These are phyloP conservation scores for Debaryomycetaceae sp. DNA, from an alignment of 1,139 yeast species.

Conservation along the genomic window DNA sequence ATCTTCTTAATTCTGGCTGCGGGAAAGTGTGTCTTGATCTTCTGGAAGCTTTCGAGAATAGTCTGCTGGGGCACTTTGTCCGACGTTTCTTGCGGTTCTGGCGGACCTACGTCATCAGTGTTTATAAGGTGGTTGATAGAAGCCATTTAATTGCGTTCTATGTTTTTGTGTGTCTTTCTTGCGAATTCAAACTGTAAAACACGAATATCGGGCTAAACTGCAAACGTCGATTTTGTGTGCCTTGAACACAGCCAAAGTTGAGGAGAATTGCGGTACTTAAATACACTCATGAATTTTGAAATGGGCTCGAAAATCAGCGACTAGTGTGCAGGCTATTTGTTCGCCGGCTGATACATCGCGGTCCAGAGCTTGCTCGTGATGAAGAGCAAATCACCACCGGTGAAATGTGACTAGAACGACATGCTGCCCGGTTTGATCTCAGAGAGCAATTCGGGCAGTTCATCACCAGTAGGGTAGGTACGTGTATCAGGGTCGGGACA, in stretches of 20 bases:
- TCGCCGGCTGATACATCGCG: no score
- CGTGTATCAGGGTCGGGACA: no score
- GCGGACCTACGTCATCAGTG: slow-evolving; percentile 4
- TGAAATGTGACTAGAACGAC: no score
- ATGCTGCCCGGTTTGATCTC: no score
- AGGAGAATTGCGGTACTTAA: slow-evolving; percentile 5
- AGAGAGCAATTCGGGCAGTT: no score
- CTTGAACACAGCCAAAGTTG: not conserved
- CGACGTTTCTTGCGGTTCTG: slow-evolving; percentile 3
- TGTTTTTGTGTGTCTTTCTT: not conserved
- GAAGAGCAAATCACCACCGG: no score
- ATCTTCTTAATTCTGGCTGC: slow-evolving; percentile 94
- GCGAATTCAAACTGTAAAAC: not conserved
- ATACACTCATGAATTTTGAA: slow-evolving; percentile 1
- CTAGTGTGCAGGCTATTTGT: not conserved
- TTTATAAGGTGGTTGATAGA: slow-evolving; percentile 10
- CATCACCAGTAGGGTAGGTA: no score
- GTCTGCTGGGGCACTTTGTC: slow-evolving; percentile 24
- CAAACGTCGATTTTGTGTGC: not conserved
- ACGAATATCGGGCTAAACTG: not conserved
- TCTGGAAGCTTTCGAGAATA: slow-evolving; percentile 36
- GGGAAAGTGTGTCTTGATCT: slow-evolving; percentile 90
- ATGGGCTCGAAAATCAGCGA: not conserved
- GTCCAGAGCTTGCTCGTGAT: no score
- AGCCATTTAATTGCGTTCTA: slow-evolving; percentile 7